Evolutionary conservation across 495 filamentous ascomycete species (phyloP).

Genomic region (Penicillium parvum): DNA sequence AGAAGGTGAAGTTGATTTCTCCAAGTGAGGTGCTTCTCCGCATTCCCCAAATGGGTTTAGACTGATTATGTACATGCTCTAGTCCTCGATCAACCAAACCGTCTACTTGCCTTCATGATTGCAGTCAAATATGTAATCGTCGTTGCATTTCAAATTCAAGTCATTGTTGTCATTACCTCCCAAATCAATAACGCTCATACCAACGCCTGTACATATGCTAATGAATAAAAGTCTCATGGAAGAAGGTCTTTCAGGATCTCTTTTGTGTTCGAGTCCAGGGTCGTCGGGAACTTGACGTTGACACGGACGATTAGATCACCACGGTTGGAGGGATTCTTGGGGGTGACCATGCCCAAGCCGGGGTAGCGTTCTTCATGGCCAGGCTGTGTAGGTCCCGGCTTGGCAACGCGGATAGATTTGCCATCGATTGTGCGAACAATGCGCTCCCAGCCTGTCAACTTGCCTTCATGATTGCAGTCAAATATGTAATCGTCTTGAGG

Average conservation of each 20-base stretch:
- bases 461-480: not conserved
- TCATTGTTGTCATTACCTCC: slow-evolving; percentile 14
- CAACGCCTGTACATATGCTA: slow-evolving; percentile 33
- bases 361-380: slow-evolving; percentile 79
- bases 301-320: slow-evolving; percentile 88
- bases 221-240: slow-evolving; percentile 22
- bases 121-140: not conserved
- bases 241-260: slow-evolving; percentile 71
- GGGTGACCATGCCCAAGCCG: slow-evolving; percentile 81
- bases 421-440: slow-evolving; percentile 92
- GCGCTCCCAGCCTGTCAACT: slow-evolving; percentile 82
- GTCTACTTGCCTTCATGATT: not conserved
- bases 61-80: slow-evolving; percentile 6
- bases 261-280: slow-evolving; percentile 72
- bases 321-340: slow-evolving; percentile 76
- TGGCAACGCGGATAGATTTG: slow-evolving; percentile 70
- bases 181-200: slow-evolving; percentile 19
- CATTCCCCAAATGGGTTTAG: slow-evolving; percentile 24
- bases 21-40: slow-evolving; percentile 22
- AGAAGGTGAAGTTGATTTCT: slow-evolving; percentile 9
- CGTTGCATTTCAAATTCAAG: not conserved
- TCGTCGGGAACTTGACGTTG: slow-evolving; percentile 84
- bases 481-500: not conserved
- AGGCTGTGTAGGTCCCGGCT: slow-evolving; percentile 78
- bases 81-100: not conserved